Evolutionary conservation across 331 rosid species (phyloP), one percentile per base, ranked within the genome.

Genomic region (Malus hybrid): DNA sequence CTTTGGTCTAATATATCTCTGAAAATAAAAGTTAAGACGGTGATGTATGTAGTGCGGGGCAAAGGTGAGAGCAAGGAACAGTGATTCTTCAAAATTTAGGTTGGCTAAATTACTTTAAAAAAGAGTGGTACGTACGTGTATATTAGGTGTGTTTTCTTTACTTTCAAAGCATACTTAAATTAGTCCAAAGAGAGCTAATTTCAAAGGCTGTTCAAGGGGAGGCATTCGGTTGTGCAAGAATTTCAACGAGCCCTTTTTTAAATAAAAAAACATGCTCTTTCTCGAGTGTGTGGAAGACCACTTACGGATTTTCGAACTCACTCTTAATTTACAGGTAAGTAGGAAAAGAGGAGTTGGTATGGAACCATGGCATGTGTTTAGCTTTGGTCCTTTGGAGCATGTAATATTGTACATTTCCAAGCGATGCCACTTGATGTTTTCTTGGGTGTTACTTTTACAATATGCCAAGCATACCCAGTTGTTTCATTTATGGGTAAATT

Each of bases 181-280:
- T 58, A 19, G 26, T 36, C 26, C 50, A 66, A 72, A 48, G 63
- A 30, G 22, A 65, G 73, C 44, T 19, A 66, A 63, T 72, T 22
- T 28, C 26, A 19, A 52, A 5, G 28, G 26, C 2, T 11, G 22
- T 76, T 77, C 64, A 75, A 75, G 11, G 83, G 52, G 67, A 62
- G 32, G 75, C 55, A 53, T 20, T 69, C 33, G 29, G 26, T 32
- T 71, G 68, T 33, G 56, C 81, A 71, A 71, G 50, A 61, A 48
- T 78, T 70, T 75, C 74, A 75, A 72, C 82, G 5, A 24, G 46
- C 22, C 52, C n/a, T 24, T 71, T 52, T 26, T 22, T 28, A n/a
- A 77, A 29, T 24, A 24, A 24, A 24, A 24, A 24, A 77, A 72
- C 68, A 72, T 79, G 75, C 16, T 70, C 32, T 13, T 29, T 28